Evolutionary conservation across 2,329 filamentous ascomycete genomes (phyloP), one percentile per base, ranked within the genome.

Genomic region (Diplodia intermedia): DNA sequence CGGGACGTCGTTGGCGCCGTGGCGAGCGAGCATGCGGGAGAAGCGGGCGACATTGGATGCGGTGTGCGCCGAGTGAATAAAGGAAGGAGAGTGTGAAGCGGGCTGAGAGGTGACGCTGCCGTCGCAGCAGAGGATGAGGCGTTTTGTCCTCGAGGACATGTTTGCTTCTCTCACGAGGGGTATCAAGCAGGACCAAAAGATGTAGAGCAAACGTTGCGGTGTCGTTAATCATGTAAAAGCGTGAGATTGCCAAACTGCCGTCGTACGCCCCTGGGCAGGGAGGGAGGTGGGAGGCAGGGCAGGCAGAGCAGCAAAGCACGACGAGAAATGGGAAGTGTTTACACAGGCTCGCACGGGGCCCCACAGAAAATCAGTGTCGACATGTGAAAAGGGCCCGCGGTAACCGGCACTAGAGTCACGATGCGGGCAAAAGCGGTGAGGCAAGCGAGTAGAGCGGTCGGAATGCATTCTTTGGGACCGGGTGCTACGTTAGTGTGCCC

Each of bases 11-110:
- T 52, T 31, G 23, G 77, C 75, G 71, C 79, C 82, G 63, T 82
- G 75, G 9, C 82, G 76, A 66, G 82, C 83, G 71, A 86, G 83
- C 18, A 84, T 83, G 70, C 83, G 77, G 8, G 79, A 79, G 29
- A 86, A 78, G 4, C 83, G 77, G 0, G 83, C 84, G 49, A 85
- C 81, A 71, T 86, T 86, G 71, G 80, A 83, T 2, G 83, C 82
- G 9, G 82, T 78, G 4, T 77, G 23, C 12, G 23, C 40, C 8
- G 36, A 12, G 36, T 47, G 8, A 20, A 43, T 6, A 31, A 47
- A 36, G 12, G 60, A 23, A 52, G n/a, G 26, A 7, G 47, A 23
- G 15, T 26, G 57, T 4, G 54, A 29, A 52, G 49, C 50, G 14
- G 53, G 63, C 31, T 40, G 33, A 18, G 69, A 69, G 20, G 69